These are phyloP conservation scores for Picea glauca DNA, from an alignment of 75 land plant genomes.

Conservation along the genomic window DNA sequence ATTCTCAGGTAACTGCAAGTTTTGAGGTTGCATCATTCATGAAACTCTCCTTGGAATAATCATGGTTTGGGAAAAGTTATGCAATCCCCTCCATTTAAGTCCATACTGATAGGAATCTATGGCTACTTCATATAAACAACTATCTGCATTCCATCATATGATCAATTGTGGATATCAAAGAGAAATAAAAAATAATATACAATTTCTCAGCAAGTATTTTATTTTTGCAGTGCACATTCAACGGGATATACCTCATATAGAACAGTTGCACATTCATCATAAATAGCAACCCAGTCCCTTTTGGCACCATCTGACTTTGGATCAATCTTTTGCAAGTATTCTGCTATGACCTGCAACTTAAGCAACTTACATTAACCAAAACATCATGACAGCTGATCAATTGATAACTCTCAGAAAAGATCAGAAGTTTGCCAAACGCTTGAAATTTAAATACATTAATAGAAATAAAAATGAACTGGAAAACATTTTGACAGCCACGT, in stretches of 20 bases:
- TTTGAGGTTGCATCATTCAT: too few species aligned
- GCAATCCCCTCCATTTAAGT: too few species aligned
- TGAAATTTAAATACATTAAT: neutral
- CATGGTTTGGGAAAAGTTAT: too few species aligned
- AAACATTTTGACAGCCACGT: neutral
- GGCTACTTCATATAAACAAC: too few species aligned
- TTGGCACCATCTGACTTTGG: slow-evolving; percentile 99
- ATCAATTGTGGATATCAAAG: too few species aligned
- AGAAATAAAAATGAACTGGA: neutral
- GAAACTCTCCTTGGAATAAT: too few species aligned
- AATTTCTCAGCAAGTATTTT: neutral
- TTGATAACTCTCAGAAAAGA: neutral
- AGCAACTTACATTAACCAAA: neutral
- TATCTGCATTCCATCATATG: too few species aligned
- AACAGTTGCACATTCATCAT: slow-evolving; percentile 96
- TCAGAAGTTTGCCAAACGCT: neutral
- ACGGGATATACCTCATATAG: slow-evolving; percentile 74
- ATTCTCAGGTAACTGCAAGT: too few species aligned
- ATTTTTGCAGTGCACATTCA: neutral
- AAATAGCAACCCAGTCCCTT: slow-evolving; percentile 99
- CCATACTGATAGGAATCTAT: too few species aligned
- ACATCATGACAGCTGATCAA: neutral
- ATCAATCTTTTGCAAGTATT: slow-evolving; percentile 95
- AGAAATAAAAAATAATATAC: too few species aligned
- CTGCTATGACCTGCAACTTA: slow-evolving; percentile 80